These are phyloP conservation scores for Leptodontidium sp. DNA, from an alignment of 2,329 filamentous ascomycete species.

Conservation along the genomic window DNA sequence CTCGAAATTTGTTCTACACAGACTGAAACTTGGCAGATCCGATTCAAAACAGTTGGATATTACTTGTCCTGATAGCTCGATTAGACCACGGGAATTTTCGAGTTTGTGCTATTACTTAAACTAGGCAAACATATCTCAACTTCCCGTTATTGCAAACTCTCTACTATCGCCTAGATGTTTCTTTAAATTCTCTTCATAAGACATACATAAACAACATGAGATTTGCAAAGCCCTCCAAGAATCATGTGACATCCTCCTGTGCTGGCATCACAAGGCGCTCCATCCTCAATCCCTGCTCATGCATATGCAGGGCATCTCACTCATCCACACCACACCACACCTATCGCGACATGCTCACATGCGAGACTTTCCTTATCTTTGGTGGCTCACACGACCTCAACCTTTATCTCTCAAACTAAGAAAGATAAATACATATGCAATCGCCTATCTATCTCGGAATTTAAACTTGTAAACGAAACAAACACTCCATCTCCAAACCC, in stretches of 20 bases:
- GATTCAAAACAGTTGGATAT: too few species aligned
- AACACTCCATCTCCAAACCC: not conserved
- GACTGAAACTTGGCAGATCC: too few species aligned
- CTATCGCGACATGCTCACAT: conserved; percentile 17
- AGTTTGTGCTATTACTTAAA: too few species aligned
- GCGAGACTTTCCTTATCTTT: conserved; percentile 11
- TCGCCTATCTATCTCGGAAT: not conserved
- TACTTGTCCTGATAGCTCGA: too few species aligned
- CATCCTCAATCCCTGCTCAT: conserved; percentile 5
- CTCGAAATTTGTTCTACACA: too few species aligned
- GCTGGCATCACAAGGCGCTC: not conserved
- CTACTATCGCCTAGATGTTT: too few species aligned
- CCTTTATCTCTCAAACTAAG: not conserved
- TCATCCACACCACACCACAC: not conserved
- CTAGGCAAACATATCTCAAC: too few species aligned
- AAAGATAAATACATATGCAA: not conserved
- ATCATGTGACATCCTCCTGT: not conserved
- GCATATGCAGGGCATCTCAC: conserved; percentile 16
- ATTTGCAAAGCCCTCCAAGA: not conserved
- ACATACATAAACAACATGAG: too few species aligned
- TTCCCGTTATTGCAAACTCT: too few species aligned
- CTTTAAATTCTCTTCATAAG: too few species aligned
- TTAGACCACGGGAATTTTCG: too few species aligned
- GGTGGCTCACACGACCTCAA: conserved; percentile 10
- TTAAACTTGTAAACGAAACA: not conserved